Percentiles rank a stretch among this genome's conserved stretches.
phyloP scores from a whole-genome alignment of 345 rosid genomes.

The Rhodomyrtus tomentosa region DNA sequence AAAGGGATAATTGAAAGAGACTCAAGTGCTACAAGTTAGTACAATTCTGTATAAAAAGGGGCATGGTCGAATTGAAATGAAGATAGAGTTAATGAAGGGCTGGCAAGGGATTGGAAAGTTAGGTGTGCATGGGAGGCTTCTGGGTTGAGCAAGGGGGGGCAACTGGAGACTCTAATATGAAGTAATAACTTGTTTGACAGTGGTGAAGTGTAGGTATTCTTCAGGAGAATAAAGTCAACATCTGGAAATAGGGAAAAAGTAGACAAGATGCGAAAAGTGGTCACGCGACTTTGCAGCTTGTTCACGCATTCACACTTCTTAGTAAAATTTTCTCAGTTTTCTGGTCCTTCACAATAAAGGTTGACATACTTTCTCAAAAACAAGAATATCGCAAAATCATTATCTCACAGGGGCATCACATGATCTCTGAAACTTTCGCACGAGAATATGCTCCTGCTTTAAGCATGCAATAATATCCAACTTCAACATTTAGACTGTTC shows the following conservation, averaged over 20 bases:
- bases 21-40: neutral
- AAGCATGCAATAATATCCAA: neutral
- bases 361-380: neutral
- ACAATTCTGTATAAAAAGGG: neutral
- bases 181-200: neutral
- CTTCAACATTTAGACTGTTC: neutral
- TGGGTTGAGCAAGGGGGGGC: neutral
- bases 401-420: neutral
- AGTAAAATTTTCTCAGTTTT: neutral
- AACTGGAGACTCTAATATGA: neutral
- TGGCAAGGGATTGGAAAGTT: neutral
- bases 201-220: neutral
- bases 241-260: neutral
- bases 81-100: neutral
- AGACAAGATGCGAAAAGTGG: neutral
- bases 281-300: neutral
- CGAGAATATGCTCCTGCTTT: neutral
- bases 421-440: neutral
- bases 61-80: neutral
- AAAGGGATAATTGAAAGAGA: neutral
- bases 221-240: neutral
- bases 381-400: neutral
- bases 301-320: neutral
- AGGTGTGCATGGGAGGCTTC: neutral
- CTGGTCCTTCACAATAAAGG: neutral